These are phyloP conservation scores for Penicillium parvum DNA, from an alignment of 495 filamentous ascomycete genomes.

Conservation along the genomic window DNA sequence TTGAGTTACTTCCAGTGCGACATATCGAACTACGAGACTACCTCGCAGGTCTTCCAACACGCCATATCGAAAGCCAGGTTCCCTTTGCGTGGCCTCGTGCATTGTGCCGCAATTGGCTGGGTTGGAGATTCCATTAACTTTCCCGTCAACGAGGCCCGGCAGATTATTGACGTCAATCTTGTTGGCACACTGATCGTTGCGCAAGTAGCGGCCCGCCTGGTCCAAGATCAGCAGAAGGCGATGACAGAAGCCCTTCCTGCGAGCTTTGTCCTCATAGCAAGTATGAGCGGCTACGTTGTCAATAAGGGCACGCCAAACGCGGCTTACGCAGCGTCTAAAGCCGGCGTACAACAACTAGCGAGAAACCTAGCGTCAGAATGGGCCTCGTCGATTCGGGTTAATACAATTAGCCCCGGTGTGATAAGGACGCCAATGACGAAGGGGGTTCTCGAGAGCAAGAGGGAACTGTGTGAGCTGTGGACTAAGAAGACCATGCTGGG, in stretches of 20 bases:
- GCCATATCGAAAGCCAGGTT: slow-evolving; percentile 52
- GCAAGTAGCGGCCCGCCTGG: slow-evolving; percentile 59
- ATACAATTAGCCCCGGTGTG: slow-evolving; percentile 34
- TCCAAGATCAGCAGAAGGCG: slow-evolving; percentile 53
- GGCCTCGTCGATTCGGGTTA: slow-evolving; percentile 23
- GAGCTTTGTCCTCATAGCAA: slow-evolving; percentile 22
- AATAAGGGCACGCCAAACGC: not conserved
- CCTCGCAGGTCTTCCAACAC: slow-evolving; percentile 41
- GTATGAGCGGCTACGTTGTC: not conserved
- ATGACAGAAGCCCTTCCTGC: slow-evolving; percentile 43
- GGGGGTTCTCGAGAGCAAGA: slow-evolving; percentile 58
- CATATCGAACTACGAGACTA: slow-evolving; percentile 52
- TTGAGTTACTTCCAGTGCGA: slow-evolving; percentile 49
- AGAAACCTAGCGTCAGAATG: not conserved
- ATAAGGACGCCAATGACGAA: slow-evolving; percentile 27
- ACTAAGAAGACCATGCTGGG: slow-evolving; percentile 55
- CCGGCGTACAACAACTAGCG: not conserved
- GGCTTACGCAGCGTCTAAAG: not conserved
- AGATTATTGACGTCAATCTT: slow-evolving; percentile 61
- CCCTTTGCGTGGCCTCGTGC: slow-evolving; percentile 66
- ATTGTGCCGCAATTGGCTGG: slow-evolving; percentile 71
- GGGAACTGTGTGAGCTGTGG: no score
- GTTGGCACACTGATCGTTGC: slow-evolving; percentile 64
- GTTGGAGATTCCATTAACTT: slow-evolving; percentile 56
- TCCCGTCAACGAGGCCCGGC: slow-evolving; percentile 48